Evolutionary conservation across 1,284 basidiomycete species (phyloP).

Genomic region (Boletus semigastroideus): DNA sequence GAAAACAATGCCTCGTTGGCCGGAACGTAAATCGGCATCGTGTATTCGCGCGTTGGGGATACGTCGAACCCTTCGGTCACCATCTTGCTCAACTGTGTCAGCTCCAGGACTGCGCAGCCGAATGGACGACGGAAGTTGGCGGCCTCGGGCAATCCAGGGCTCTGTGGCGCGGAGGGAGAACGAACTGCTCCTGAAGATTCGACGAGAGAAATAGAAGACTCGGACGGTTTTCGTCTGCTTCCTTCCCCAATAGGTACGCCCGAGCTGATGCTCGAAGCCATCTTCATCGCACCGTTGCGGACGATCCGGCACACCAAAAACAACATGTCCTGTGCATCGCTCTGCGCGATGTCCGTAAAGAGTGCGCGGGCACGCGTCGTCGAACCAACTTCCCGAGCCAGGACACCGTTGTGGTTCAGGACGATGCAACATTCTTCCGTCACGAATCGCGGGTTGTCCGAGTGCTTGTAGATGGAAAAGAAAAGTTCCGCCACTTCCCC

Average conservation of each 20-base stretch:
- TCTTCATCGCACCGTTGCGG: slow-evolving; percentile 83
- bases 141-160: slow-evolving; percentile 34
- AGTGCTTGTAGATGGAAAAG: slow-evolving; percentile 90
- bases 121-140: slow-evolving; percentile 82
- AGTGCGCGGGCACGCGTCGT: slow-evolving; percentile 69
- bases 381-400: slow-evolving; percentile 68
- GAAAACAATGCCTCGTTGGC: slow-evolving; percentile 86
- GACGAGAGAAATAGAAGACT: slow-evolving; percentile 40
- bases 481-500: slow-evolving; percentile 93
- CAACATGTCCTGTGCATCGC: slow-evolving; percentile 82
- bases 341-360: slow-evolving; percentile 84
- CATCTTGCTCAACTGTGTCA: slow-evolving; percentile 75
- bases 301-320: slow-evolving; percentile 91
- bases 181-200: slow-evolving; percentile 31
- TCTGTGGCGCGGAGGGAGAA: slow-evolving; percentile 10
- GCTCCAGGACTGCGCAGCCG: slow-evolving; percentile 89
- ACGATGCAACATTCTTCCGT: slow-evolving; percentile 93
- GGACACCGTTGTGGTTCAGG: slow-evolving; percentile 89
- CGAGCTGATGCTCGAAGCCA: slow-evolving; percentile 56
- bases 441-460: slow-evolving; percentile 76
- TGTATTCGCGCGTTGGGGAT: slow-evolving; percentile 68
- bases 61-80: slow-evolving; percentile 60
- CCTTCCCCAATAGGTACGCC: slow-evolving; percentile 44
- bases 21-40: slow-evolving; percentile 89
- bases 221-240: slow-evolving; percentile 49